phyloP scores from a whole-genome alignment of 495 filamentous ascomycete genomes.

The Aspergillus cristatus region DNA sequence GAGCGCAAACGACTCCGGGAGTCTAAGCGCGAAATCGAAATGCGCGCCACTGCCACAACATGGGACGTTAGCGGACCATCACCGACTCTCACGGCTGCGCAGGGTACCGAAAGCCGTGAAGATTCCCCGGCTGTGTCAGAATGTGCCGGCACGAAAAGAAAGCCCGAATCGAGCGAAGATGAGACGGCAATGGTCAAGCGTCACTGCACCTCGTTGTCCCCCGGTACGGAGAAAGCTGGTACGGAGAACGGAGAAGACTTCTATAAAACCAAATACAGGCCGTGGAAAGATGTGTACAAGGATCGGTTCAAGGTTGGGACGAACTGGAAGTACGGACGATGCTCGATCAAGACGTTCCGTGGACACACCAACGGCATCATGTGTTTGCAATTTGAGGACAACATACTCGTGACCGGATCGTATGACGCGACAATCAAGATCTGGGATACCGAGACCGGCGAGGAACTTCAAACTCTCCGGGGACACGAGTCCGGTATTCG shows the following conservation, averaged over 20 bases:
- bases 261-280: constrained; percentile 46
- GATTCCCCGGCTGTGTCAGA: constrained; percentile 9
- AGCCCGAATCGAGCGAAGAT: constrained; percentile 21
- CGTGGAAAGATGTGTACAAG: constrained; percentile 91
- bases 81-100: constrained; percentile 10
- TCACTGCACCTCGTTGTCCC: constrained; percentile 24
- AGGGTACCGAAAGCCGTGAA: constrained; percentile 9
- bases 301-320: constrained; percentile 83
- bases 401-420: constrained; percentile 85
- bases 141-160: constrained; percentile 28
- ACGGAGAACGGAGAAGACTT: constrained; percentile 30
- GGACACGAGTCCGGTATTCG: constrained; percentile 80
- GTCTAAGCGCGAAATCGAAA: constrained; percentile 75
- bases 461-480: constrained; percentile 70
- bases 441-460: constrained; percentile 84
- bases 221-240: constrained; percentile 14
- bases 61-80: constrained; percentile 30
- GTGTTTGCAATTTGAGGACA: constrained; percentile 91
- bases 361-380: constrained; percentile 94
- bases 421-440: constrained; percentile 94
- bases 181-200: constrained; percentile 28
- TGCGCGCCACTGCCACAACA: constrained; percentile 55
- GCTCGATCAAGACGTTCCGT: constrained; percentile 66
- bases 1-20: constrained; percentile 82
- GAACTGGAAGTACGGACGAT: constrained; percentile 94